Percentiles rank a stretch among this genome's conserved stretches.
These are phyloP conservation scores for Ceratocystis cubensis DNA, from an alignment of 2,329 filamentous ascomycete genomes.

Conservation along the genomic window DNA sequence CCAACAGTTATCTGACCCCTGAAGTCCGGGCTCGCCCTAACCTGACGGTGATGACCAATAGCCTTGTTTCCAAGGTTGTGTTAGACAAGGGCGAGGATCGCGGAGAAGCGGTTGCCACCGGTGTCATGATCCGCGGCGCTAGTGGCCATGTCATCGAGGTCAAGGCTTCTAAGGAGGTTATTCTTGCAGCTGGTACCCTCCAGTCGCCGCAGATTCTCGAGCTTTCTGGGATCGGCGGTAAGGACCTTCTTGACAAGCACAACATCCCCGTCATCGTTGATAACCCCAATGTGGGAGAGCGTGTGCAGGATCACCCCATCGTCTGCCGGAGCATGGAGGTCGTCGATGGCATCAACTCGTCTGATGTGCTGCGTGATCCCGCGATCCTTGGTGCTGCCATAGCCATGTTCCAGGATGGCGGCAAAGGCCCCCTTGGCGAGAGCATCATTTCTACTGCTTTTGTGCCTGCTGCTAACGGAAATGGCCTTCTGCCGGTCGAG, in stretches of 20 bases:
- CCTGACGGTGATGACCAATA: constrained; percentile 28
- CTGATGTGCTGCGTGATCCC: constrained; percentile 29
- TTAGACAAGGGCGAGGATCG: constrained; percentile 24
- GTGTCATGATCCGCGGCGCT: constrained; percentile 25
- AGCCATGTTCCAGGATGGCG: constrained; percentile 29
- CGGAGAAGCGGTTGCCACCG: constrained; percentile 27
- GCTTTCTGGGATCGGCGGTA: constrained; percentile 38
- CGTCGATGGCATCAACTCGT: constrained; percentile 26
- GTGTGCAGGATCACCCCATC: constrained; percentile 41
- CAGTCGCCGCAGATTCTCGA: constrained; percentile 41
- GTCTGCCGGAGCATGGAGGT: constrained; percentile 32
- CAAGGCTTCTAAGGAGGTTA: constrained; percentile 35
- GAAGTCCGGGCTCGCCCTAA: constrained; percentile 24
- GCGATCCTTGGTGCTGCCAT: constrained; percentile 26
- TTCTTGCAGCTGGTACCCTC: constrained; percentile 38
- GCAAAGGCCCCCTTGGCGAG: constrained; percentile 30
- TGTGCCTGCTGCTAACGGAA: constrained; percentile 27
- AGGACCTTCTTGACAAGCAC: constrained; percentile 31
- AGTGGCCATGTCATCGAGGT: constrained; percentile 22
- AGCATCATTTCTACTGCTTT: constrained; percentile 31
- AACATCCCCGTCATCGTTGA: constrained; percentile 36
- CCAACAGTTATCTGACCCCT: constrained; percentile 28
- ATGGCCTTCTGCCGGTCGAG: constrained; percentile 24
- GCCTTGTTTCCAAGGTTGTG: constrained; percentile 28
- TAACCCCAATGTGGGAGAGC: constrained; percentile 45